A percentile compares a stretch with the other conserved stretches of the same genome.
phyloP scores from a whole-genome alignment of 179 eudicot species.

The Patellifolia procumbens region DNA sequence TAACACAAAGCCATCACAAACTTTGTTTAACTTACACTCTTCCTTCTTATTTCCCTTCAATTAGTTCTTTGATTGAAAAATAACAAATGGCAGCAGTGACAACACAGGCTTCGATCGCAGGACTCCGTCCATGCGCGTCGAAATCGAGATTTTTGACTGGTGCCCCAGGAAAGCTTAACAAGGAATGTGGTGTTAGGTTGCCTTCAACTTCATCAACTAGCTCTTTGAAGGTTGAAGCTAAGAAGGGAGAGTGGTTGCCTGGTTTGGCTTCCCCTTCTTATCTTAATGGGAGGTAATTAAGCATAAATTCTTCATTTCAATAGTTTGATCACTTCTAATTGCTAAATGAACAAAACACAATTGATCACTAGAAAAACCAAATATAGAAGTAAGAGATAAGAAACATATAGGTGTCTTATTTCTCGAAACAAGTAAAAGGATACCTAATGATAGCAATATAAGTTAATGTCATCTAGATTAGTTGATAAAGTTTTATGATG shows the following conservation, averaged over 20 bases:
- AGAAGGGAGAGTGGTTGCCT: conserved; percentile 98
- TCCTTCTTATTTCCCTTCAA: background rate
- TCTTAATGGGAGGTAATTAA: conserved; percentile 72
- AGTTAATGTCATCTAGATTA: too few relatives aligned
- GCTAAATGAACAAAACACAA: too few relatives aligned
- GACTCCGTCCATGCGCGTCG: conserved; percentile 66
- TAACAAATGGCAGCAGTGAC: conserved; percentile 71
- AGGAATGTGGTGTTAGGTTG: conserved; percentile 42
- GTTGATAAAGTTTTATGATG: too few relatives aligned
- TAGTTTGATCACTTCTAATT: too few relatives aligned
- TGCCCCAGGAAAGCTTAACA: conserved; percentile 57
- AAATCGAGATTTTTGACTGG: conserved; percentile 70
- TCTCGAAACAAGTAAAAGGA: too few relatives aligned
- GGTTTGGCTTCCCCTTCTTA: conserved; percentile 86
- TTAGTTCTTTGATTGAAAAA: conserved; percentile 15
- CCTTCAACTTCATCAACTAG: conserved; percentile 37
- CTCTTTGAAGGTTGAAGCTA: conserved; percentile 79
- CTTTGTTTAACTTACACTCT: conserved; percentile 4
- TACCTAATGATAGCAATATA: too few relatives aligned
- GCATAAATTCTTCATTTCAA: too few relatives aligned
- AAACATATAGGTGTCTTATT: too few relatives aligned
- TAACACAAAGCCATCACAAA: background rate
- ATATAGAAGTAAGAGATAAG: too few relatives aligned
- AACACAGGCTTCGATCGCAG: conserved; percentile 79
- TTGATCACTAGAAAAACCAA: too few relatives aligned